Conservation (phyloP, 768 basidiomycete species). For the Pleurotus citrinopileatus region DNA sequence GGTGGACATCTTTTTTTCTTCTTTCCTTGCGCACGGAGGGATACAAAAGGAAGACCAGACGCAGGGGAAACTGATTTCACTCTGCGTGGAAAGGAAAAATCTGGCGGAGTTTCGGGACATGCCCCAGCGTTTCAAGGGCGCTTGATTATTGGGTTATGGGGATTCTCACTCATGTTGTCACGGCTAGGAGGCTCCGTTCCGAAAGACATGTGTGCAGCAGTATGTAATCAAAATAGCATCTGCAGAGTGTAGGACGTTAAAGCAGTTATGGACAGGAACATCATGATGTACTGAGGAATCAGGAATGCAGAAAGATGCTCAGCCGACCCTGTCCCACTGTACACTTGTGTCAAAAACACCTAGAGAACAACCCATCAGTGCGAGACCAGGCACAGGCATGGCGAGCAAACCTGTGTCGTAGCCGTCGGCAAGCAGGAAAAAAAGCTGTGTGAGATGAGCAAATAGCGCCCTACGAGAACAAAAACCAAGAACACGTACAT, state of each 20-base stretch:
- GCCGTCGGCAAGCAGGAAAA: slow-evolving; percentile 60
- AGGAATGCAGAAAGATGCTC: slow-evolving; percentile 62
- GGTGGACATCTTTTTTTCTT: slow-evolving; percentile 51
- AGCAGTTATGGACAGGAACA: slow-evolving; percentile 49
- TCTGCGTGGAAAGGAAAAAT: slow-evolving; percentile 3
- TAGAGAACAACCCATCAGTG: slow-evolving; percentile 18
- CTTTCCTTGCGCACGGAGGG: too few species aligned
- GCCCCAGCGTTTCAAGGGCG: slow-evolving; percentile 2
- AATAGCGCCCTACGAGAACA: neutral
- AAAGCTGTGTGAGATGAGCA: slow-evolving; percentile 34
- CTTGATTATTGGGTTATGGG: neutral
- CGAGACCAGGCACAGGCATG: neutral
- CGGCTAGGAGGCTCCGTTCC: too few species aligned
- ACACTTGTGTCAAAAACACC: slow-evolving; percentile 64
- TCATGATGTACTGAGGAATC: slow-evolving; percentile 57
- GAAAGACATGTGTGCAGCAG: neutral
- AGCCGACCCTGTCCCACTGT: slow-evolving; percentile 62
- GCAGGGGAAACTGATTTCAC: neutral
- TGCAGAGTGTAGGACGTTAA: slow-evolving; percentile 45
- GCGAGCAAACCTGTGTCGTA: slow-evolving; percentile 47
- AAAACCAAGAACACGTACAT: slow-evolving; percentile 39
- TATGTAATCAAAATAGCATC: slow-evolving; percentile 33
- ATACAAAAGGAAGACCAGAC: neutral
- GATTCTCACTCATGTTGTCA: too few species aligned
- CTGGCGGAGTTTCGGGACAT: slow-evolving; percentile 12